Conservation (phyloP, 768 basidiomycete genomes). For the Suillus subluteus region DNA sequence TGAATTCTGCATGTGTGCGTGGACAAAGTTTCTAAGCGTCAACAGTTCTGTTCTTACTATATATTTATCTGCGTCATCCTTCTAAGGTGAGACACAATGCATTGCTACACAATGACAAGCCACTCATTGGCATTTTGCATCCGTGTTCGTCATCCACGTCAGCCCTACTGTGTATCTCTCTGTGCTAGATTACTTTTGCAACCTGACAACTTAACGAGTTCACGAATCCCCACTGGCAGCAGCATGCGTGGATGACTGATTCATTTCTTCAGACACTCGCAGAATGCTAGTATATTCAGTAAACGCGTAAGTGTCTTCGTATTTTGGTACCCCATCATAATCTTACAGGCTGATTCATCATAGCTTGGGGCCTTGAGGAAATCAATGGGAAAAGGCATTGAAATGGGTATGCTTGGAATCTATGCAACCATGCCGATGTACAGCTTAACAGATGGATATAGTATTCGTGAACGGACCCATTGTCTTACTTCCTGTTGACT, state of each 20-base stretch:
- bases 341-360: conserved; percentile 1
- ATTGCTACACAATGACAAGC: no score
- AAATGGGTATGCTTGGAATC: conserved; percentile 52
- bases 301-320: conserved; percentile 56
- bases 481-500: conserved; percentile 67
- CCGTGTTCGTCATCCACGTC: no score
- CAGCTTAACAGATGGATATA: conserved; percentile 28
- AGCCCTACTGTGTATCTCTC: no score
- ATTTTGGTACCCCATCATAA: not conserved
- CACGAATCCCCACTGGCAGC: not conserved
- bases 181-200: no score
- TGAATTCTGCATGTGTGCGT: no score
- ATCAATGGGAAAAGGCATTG: conserved; percentile 63
- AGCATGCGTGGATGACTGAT: conserved; percentile 12
- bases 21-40: no score
- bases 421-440: not conserved
- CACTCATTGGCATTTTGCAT: no score
- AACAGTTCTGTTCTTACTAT: no score
- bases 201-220: no score
- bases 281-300: conserved; percentile 71
- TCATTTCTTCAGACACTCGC: conserved; percentile 55
- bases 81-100: no score
- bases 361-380: conserved; percentile 78
- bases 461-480: conserved; percentile 78
- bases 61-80: no score